Conservation (phyloP, 345 rosid species). For the Pistacia vera region DNA sequence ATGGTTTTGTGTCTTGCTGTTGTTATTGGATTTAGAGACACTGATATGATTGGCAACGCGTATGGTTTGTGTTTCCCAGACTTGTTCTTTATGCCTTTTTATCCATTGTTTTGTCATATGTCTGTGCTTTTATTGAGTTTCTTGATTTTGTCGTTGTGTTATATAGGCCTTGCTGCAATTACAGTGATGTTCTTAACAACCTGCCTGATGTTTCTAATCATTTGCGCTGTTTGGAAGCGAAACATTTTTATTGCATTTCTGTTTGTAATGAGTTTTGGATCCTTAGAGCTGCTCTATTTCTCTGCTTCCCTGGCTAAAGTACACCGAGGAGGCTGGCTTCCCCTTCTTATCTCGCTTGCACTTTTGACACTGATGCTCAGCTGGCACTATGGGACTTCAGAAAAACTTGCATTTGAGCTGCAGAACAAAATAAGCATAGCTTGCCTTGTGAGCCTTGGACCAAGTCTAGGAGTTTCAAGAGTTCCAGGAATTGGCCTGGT, state of each 20-base stretch:
- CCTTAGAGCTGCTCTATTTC: slow-evolving; percentile 31
- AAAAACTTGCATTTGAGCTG: slow-evolving; percentile 28
- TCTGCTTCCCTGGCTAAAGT: slow-evolving; percentile 33
- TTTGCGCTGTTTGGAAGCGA: slow-evolving; percentile 27
- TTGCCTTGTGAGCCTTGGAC: slow-evolving; percentile 24
- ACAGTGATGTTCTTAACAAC: slow-evolving; percentile 42
- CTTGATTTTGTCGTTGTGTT: slow-evolving; percentile 12
- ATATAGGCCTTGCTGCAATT: slow-evolving; percentile 37
- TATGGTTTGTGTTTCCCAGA: slow-evolving; percentile 16
- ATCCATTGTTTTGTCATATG: too few species aligned
- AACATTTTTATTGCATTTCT: slow-evolving; percentile 20
- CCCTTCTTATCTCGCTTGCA: slow-evolving; percentile 24
- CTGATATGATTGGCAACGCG: slow-evolving; percentile 32
- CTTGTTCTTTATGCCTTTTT: background rate
- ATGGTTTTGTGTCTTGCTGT: slow-evolving; percentile 33
- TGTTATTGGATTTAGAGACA: slow-evolving; percentile 29
- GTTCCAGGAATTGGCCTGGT: slow-evolving; percentile 42
- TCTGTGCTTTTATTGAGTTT: background rate
- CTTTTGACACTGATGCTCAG: slow-evolving; percentile 26
- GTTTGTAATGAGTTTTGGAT: slow-evolving; percentile 30
- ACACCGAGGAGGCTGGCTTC: slow-evolving; percentile 35
- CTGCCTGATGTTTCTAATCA: slow-evolving; percentile 33
- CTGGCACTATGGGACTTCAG: slow-evolving; percentile 39
- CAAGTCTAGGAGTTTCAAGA: slow-evolving; percentile 32
- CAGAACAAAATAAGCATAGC: slow-evolving; percentile 30